These are phyloP conservation scores for Cryptococcus sp. DNA, from an alignment of 1,284 basidiomycete species.

Conservation along the genomic window DNA sequence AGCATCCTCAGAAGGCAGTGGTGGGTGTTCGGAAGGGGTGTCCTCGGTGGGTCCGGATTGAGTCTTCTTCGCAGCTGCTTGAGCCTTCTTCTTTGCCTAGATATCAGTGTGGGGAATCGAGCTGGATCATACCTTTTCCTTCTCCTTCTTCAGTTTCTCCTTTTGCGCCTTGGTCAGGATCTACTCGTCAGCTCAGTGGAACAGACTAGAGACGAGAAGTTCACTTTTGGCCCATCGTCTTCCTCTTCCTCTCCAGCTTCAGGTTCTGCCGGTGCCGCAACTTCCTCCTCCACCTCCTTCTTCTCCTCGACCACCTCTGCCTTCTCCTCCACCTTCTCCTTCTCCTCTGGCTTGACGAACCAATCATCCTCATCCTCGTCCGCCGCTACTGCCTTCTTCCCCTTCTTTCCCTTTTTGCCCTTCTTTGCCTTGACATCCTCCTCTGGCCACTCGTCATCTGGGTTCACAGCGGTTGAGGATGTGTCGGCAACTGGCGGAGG, in stretches of 20 bases:
- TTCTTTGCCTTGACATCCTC: constrained; percentile 49
- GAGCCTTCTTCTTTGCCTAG: constrained; percentile 91
- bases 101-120: too few relatives aligned
- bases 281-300: constrained; percentile 46
- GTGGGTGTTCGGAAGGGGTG: constrained; percentile 27
- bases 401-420: constrained; percentile 54
- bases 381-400: constrained; percentile 19
- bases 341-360: constrained; percentile 32
- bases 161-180: constrained; percentile 86
- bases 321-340: constrained; percentile 26
- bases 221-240: constrained; percentile 56
- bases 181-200: constrained; percentile 42
- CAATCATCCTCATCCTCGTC: constrained; percentile 28
- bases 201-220: background rate
- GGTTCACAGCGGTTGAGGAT: constrained; percentile 12
- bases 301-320: constrained; percentile 37
- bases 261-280: constrained; percentile 48
- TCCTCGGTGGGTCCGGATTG: constrained; percentile 20
- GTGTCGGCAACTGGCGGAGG: constrained; percentile 10
- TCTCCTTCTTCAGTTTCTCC: constrained; percentile 88
- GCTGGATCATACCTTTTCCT: constrained; percentile 88
- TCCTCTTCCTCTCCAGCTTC: constrained; percentile 66
- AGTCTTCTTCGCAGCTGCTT: constrained; percentile 77
- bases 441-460: constrained; percentile 47
- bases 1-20: too few relatives aligned